These are phyloP conservation scores for Capsella rubella DNA, from an alignment of 441 rosid species.

Conservation along the genomic window DNA sequence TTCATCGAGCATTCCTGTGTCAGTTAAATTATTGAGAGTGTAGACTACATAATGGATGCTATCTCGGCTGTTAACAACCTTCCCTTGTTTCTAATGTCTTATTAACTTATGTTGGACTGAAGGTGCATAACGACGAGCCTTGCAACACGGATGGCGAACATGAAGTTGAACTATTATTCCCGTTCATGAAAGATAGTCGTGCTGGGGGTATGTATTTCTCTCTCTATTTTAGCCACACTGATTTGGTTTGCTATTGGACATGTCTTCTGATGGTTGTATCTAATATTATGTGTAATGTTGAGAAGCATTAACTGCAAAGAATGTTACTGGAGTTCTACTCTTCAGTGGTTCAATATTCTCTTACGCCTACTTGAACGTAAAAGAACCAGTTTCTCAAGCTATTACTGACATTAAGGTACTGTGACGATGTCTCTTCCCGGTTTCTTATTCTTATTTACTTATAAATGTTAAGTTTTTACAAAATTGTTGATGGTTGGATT, in stretches of 20 bases:
- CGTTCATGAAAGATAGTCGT: conserved; percentile 65
- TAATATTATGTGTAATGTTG: conserved; percentile 45
- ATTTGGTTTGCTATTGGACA: not conserved
- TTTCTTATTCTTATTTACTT: not conserved
- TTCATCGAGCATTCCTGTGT: conserved; percentile 2
- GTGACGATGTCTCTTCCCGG: conserved; percentile 9
- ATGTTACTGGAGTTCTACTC: conserved; percentile 63
- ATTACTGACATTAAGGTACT: conserved; percentile 82
- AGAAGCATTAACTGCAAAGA: conserved; percentile 71
- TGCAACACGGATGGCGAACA: conserved; percentile 63
- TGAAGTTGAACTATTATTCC: conserved; percentile 80
- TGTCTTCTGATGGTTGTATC: conserved; percentile 13
- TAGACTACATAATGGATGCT: not conserved
- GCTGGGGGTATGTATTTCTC: conserved; percentile 57
- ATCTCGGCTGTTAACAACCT: not conserved
- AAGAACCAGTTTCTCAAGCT: conserved; percentile 87
- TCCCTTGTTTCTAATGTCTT: conserved; percentile 13
- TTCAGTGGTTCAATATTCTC: conserved; percentile 76
- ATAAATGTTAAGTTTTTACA: not conserved
- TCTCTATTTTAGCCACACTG: not conserved
- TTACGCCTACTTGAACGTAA: conserved; percentile 69
- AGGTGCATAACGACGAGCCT: conserved; percentile 73
- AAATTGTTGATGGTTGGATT: not conserved
- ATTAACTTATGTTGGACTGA: conserved; percentile 20
- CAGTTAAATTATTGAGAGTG: not conserved